A percentile compares a stretch with the other conserved stretches of the same genome.
Conservation (phyloP, 2,329 filamentous ascomycete species). For the Aureobasidium sp. region DNA sequence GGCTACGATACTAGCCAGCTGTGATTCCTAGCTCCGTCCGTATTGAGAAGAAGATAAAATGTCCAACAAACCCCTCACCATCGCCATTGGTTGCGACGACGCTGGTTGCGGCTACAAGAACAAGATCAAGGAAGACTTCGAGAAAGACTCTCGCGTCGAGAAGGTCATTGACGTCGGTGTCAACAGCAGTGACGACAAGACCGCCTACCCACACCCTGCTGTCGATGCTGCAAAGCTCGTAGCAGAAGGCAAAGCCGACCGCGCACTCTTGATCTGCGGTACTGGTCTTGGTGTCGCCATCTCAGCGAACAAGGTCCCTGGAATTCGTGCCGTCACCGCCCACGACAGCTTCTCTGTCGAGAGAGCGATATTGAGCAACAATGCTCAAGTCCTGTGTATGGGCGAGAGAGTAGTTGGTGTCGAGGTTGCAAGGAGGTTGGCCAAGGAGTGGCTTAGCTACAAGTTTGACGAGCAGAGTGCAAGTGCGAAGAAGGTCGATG, state of each 20-base stretch:
- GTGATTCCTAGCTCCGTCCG: slow-evolving; percentile 8
- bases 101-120: slow-evolving; percentile 74
- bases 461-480: slow-evolving; percentile 63
- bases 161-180: slow-evolving; percentile 70
- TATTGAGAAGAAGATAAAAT: background rate
- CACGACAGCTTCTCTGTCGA: slow-evolving; percentile 83
- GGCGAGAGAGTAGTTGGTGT: slow-evolving; percentile 76
- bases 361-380: slow-evolving; percentile 65
- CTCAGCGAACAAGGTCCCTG: slow-evolving; percentile 79
- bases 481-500: slow-evolving; percentile 50
- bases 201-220: slow-evolving; percentile 72
- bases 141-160: slow-evolving; percentile 58
- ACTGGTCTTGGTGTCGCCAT: slow-evolving; percentile 85
- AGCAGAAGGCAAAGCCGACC: slow-evolving; percentile 59
- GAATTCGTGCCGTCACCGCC: slow-evolving; percentile 78
- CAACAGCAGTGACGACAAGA: slow-evolving; percentile 59
- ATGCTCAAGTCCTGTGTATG: slow-evolving; percentile 81
- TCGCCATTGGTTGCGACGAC: slow-evolving; percentile 60
- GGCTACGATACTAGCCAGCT: slow-evolving; percentile 28
- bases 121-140: slow-evolving; percentile 65
- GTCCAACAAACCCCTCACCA: slow-evolving; percentile 42
- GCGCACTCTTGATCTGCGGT: slow-evolving; percentile 75
- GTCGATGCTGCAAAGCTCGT: slow-evolving; percentile 63
- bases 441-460: slow-evolving; percentile 78
- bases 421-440: slow-evolving; percentile 70